A percentile compares a stretch with the other conserved stretches of the same genome.
Evolutionary conservation across 441 rosid species (phyloP).

Genomic region (Pelargonium cotyledonis): DNA sequence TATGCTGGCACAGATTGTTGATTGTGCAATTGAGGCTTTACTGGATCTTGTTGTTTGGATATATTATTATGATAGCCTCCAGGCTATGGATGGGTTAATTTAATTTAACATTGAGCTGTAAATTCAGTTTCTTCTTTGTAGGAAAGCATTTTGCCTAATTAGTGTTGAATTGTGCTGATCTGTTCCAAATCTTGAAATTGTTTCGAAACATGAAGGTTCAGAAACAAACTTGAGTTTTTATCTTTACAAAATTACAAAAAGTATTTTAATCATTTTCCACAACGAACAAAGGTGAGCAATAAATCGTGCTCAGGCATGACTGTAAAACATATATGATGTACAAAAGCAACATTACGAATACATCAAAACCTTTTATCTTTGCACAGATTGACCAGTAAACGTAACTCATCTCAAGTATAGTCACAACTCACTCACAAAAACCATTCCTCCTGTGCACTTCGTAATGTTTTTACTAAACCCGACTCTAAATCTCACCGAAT

Average conservation of each 20-base stretch:
- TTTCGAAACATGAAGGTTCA: not conserved
- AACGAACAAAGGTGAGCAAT: no score
- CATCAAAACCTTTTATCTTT: not conserved
- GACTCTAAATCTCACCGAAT: not conserved
- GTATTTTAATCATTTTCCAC: no score
- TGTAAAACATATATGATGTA: not conserved
- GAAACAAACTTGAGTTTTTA: not conserved
- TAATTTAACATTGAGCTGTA: no score
- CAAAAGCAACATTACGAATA: not conserved
- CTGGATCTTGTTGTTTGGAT: not conserved
- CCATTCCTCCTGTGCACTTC: not conserved
- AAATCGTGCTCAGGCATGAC: not conserved
- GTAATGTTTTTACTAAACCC: not conserved
- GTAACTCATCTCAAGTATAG: not conserved
- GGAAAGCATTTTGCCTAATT: no score
- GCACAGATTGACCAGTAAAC: not conserved
- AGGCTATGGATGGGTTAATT: no score
- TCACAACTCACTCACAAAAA: not conserved
- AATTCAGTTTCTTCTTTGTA: no score
- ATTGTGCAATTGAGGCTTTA: no score
- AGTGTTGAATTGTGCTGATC: no score
- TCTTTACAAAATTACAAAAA: no score
- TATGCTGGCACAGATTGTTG: not conserved
- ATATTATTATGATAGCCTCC: not conserved
- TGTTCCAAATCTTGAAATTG: no score